Base-by-base conservation (phyloP, 345 rosid species). In the Eucalyptus camaldulensis region DNA sequence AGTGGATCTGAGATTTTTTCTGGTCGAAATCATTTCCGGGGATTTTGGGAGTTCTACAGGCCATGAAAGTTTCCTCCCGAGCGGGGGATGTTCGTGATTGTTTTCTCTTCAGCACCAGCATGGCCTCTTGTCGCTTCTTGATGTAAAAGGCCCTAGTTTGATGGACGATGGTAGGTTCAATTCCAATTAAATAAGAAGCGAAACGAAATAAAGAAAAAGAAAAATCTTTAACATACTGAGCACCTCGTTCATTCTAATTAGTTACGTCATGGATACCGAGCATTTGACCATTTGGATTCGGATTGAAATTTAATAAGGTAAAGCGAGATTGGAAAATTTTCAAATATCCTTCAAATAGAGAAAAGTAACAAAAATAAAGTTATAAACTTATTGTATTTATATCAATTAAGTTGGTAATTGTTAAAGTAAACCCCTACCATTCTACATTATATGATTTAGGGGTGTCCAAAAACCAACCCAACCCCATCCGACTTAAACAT, bases 391-490 rank as follows among this genome's bases (percentile, higher is more conserved):
- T 62, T 62, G 0, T 4, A 27, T 29, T 62, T 27, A 13, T 27
- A 25, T 12, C 16, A 11, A 19, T 53, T 53, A 19, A 5, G 10
- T 0, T 53, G 0, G 5, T 2, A 58, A 58, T 58, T 27, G n/a
- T 4, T 58, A 27, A 58, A 10, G 2, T 60, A 11, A 13, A 60
- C 15, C n/a, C 22, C 7, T 0, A 25, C 31, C 2, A 12, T 60
- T 6, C 65, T 25, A 60, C 7, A 6, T 60, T 53, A 53, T 53
- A 53, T 0, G 2, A 56, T 13, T 29, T 49, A 49, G 7, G 51
- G 7, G 15, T 49, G 51, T 49, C 17, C 3, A 49, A 49, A 49
- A 49, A 49, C 0, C 3, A 14, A 49, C 0, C 7, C 51, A 1
- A 49, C 6, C 50, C 49, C 1, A 47, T 2, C 49, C 49, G 2